A percentile compares a stretch with the other conserved stretches of the same genome.
phyloP scores from a whole-genome alignment of 139 green algal genomes.

The Micractinium conductrix region DNA sequence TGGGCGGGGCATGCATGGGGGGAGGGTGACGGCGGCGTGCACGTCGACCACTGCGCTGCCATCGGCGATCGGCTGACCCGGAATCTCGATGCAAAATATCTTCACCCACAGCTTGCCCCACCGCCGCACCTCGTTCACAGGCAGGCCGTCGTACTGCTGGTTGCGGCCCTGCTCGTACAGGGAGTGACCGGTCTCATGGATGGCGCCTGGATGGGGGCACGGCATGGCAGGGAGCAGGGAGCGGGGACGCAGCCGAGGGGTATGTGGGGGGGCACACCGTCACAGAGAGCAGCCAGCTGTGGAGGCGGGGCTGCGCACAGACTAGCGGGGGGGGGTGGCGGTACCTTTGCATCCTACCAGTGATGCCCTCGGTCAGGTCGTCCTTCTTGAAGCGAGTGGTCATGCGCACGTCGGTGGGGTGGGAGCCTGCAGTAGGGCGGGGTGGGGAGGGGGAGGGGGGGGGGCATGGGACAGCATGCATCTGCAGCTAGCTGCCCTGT shows the following conservation, averaged over 20 bases:
- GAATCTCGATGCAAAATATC: too few species aligned
- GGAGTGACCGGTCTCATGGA: slow-evolving; percentile 72
- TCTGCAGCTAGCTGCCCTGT: not conserved
- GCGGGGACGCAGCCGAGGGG: too few species aligned
- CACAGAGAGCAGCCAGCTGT: too few species aligned
- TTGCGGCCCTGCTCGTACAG: slow-evolving; percentile 94
- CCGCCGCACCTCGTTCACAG: slow-evolving; percentile 73
- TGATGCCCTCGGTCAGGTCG: slow-evolving; percentile 82
- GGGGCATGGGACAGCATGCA: not conserved
- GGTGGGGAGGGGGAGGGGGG: not conserved
- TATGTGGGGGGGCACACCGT: too few species aligned
- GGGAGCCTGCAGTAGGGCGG: slow-evolving; percentile 35
- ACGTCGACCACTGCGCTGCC: too few species aligned
- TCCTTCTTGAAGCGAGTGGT: slow-evolving; percentile 91
- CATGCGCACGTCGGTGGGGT: slow-evolving; percentile 91
- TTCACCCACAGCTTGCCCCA: too few species aligned
- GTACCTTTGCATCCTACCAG: too few species aligned
- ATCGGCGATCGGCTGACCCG: too few species aligned
- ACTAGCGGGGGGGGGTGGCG: too few species aligned
- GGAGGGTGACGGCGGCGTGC: too few species aligned
- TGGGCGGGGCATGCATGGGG: too few species aligned
- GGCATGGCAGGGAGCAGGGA: not conserved
- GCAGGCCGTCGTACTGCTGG: slow-evolving; percentile 74
- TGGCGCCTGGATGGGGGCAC: not conserved
- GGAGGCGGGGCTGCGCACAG: too few species aligned